Evolutionary conservation across 2,329 filamentous ascomycete species (phyloP).

Genomic region (Coniella lustricola): DNA sequence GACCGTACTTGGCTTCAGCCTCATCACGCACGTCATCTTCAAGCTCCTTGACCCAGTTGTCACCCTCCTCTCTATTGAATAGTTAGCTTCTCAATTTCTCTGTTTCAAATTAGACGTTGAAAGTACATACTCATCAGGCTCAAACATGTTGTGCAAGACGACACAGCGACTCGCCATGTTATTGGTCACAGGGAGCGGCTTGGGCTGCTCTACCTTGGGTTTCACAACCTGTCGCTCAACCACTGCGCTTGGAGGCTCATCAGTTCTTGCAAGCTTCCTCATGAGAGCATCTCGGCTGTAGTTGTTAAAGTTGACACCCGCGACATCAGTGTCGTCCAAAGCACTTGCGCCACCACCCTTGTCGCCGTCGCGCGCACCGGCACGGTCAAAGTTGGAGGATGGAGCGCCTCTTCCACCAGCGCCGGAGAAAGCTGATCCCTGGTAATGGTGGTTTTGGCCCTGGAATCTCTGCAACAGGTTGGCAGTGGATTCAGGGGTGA

Average conservation of each 20-base stretch:
- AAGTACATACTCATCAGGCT: slow-evolving; percentile 73
- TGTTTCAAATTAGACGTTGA: neutral
- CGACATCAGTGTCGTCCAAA: slow-evolving; percentile 94
- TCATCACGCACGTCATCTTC: slow-evolving; percentile 90
- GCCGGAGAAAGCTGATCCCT: slow-evolving; percentile 88
- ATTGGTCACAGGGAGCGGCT: slow-evolving; percentile 75
- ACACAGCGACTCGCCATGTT: slow-evolving; percentile 92
- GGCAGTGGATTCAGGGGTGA: slow-evolving; percentile 93
- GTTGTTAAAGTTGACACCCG: slow-evolving; percentile 98
- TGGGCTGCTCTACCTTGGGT: slow-evolving; percentile 65
- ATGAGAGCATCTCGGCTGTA: slow-evolving; percentile 98
- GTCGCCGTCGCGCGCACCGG: slow-evolving; percentile 80
- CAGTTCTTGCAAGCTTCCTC: slow-evolving; percentile 94
- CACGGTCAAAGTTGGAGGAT: slow-evolving; percentile 83
- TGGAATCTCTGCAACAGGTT: slow-evolving; percentile 89
- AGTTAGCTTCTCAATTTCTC: slow-evolving; percentile 26
- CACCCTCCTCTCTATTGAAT: slow-evolving; percentile 68
- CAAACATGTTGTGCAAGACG: slow-evolving; percentile 91
- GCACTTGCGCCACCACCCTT: slow-evolving; percentile 89
- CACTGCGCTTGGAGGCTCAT: slow-evolving; percentile 64
- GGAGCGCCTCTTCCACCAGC: slow-evolving; percentile 81
- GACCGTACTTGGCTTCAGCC: slow-evolving; percentile 92
- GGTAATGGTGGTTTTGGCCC: slow-evolving; percentile 69
- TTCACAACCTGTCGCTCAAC: slow-evolving; percentile 67
- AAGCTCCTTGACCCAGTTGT: slow-evolving; percentile 85